Base-by-base conservation (phyloP, 306 rosid genomes). In the Dalbergia oliveri region DNA sequence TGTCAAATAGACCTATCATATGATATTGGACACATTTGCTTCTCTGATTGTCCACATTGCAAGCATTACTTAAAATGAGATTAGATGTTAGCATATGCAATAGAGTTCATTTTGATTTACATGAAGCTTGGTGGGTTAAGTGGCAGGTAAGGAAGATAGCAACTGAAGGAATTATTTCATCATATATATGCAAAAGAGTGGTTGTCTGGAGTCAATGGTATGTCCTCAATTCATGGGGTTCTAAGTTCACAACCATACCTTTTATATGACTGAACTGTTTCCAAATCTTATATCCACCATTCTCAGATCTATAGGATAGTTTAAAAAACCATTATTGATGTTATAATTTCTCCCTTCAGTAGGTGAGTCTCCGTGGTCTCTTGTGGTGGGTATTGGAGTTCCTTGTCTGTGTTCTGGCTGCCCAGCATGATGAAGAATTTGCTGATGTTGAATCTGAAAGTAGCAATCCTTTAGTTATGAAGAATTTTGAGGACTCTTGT, bases 131-230 rank as follows among this genome's bases (percentile, higher is more conserved):
- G 87, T 80, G 90, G 90, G 87, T 89, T 81, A 82, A 87, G 89
- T 92, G 92, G 88, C 95, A 90, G 90, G 93, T 87, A 73, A 79
- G 81, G 93, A 78, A 83, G 76, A 77, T 71, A 80, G 84, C 87
- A 69, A 82, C 71, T 76, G 89, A 88, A 80, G 91, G 86, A 79
- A 87, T 86, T 86, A 60, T 80, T 78, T 79, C 89, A 77, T 81
- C 87, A 49, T 90, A 56, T 62, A 82, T 87, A 65, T 60, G 83
- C 88, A 57, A 83, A 82, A 73, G 49, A 72, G 72, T 81, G 83
- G 73, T 81, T 91, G 53, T 84, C 71, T 65, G 84, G 90, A 86
- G 88, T 75, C 77, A 73, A 64, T 85, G 97, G 91, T 90, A 90
- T 85, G 90, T 84, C 88, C 73, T 77, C 81, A 86, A 56, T 78